Conservation (phyloP, 2,329 filamentous ascomycete genomes). For the Colletotrichum karsti region DNA sequence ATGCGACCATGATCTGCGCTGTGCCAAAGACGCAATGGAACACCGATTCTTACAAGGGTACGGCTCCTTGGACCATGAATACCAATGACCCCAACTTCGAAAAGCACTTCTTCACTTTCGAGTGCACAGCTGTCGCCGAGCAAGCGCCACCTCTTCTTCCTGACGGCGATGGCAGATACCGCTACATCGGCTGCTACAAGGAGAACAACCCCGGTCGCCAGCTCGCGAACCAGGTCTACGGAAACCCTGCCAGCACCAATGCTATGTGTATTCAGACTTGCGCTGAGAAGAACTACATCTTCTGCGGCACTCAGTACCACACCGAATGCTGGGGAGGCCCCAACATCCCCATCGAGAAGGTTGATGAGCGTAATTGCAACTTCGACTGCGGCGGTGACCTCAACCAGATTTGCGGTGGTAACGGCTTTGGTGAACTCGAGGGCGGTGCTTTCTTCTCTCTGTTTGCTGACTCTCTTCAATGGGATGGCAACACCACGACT, state of each 20-base stretch:
- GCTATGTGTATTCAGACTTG: constrained; percentile 56
- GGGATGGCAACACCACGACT: constrained; percentile 37
- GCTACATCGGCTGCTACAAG: constrained; percentile 63
- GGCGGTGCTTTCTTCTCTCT: constrained; percentile 55
- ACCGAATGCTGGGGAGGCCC: constrained; percentile 65
- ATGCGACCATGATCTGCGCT: constrained; percentile 62
- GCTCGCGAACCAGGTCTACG: constrained; percentile 51
- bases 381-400: constrained; percentile 58
- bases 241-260: constrained; percentile 50
- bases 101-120: constrained; percentile 62
- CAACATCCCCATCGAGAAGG: constrained; percentile 51
- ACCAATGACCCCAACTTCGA: constrained; percentile 60
- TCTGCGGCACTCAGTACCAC: constrained; percentile 59
- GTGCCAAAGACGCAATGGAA: constrained; percentile 67
- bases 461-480: constrained; percentile 48
- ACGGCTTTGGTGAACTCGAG: constrained; percentile 43
- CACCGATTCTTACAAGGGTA: constrained; percentile 55
- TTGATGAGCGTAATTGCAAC: constrained; percentile 57
- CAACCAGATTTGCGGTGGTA: constrained; percentile 62
- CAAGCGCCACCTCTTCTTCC: constrained; percentile 58
- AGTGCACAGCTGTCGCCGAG: constrained; percentile 59
- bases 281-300: constrained; percentile 41
- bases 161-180: constrained; percentile 56
- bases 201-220: constrained; percentile 65
- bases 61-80: constrained; percentile 64